These are phyloP conservation scores for Alternaria sp. DNA, from an alignment of 2,329 filamentous ascomycete genomes.

Conservation along the genomic window DNA sequence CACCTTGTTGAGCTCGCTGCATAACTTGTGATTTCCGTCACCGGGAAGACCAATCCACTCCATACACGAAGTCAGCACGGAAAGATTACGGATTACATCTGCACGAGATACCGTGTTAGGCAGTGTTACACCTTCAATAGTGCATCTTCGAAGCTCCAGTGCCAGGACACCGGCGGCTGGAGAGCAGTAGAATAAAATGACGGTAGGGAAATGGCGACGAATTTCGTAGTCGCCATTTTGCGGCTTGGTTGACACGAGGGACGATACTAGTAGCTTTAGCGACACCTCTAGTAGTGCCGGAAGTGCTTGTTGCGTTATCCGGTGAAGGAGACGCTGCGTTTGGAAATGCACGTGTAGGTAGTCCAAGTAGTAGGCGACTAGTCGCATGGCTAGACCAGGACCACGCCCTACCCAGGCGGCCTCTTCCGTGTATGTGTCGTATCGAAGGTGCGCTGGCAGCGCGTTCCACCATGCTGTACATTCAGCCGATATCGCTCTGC, in stretches of 20 bases:
- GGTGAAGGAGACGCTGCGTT: constrained; percentile 46
- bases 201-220: constrained; percentile 44
- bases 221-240: constrained; percentile 43
- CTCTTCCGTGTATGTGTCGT: constrained; percentile 48
- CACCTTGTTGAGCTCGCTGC: constrained; percentile 51
- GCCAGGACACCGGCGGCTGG: constrained; percentile 49
- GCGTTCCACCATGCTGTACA: constrained; percentile 41
- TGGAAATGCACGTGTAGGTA: constrained; percentile 48
- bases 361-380: constrained; percentile 47
- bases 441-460: constrained; percentile 44
- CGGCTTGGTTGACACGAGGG: constrained; percentile 45
- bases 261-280: constrained; percentile 45
- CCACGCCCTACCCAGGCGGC: constrained; percentile 40
- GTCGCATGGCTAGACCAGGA: constrained; percentile 35
- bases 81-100: constrained; percentile 50
- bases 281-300: constrained; percentile 45
- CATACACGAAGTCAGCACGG: constrained; percentile 47
- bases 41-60: constrained; percentile 48
- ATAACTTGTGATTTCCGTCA: constrained; percentile 49
- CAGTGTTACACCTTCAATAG: constrained; percentile 43
- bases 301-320: constrained; percentile 44
- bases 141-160: constrained; percentile 47
- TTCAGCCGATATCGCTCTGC: constrained; percentile 41
- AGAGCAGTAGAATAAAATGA: constrained; percentile 49
- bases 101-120: constrained; percentile 44